Percentiles rank a stretch among this genome's conserved stretches.
Conservation (phyloP, 371 early-diverging fungal genomes). For the Mucor racemosus region DNA sequence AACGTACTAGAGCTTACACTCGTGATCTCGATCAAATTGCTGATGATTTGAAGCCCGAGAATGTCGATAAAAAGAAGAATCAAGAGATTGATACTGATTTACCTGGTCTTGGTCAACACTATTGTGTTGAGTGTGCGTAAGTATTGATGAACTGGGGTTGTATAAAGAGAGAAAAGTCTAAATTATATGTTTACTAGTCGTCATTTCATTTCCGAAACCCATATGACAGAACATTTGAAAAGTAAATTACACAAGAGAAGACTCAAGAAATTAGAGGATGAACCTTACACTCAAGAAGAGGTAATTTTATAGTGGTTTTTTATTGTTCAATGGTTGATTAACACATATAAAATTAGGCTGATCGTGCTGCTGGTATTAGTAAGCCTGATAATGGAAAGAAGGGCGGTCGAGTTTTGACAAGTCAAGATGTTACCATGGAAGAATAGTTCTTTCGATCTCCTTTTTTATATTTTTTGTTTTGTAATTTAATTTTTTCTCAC, state of each 20-base stretch:
- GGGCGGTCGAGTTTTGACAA: slow-evolving; percentile 38
- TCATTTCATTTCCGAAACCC: slow-evolving; percentile 49
- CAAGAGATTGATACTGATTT: slow-evolving; percentile 81
- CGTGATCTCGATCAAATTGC: slow-evolving; percentile 93
- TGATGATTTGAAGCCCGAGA: slow-evolving; percentile 80
- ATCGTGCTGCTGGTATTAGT: slow-evolving; percentile 54
- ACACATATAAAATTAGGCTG: slow-evolving; percentile 32
- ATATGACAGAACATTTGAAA: slow-evolving; percentile 46
- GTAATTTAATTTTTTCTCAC: neutral
- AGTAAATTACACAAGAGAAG: slow-evolving; percentile 62
- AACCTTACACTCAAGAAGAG: slow-evolving; percentile 89
- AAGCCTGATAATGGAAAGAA: slow-evolving; percentile 52
- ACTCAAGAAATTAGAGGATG: slow-evolving; percentile 78
- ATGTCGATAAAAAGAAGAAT: slow-evolving; percentile 62
- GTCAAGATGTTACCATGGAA: slow-evolving; percentile 43
- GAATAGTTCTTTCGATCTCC: slow-evolving; percentile 21
- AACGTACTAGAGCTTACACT: slow-evolving; percentile 68
- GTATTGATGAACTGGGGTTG: slow-evolving; percentile 16
- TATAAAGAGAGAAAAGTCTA: too few species aligned
- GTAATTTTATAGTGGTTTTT: slow-evolving; percentile 39
- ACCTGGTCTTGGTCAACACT: slow-evolving; percentile 88
- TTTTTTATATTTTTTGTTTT: neutral
- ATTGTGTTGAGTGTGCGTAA: slow-evolving; percentile 86
- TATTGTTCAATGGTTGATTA: too few species aligned
- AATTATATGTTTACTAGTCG: slow-evolving; percentile 29